These are phyloP conservation scores for Przewalskia tangutica DNA, from an alignment of 257 asterid genomes.

Conservation along the genomic window DNA sequence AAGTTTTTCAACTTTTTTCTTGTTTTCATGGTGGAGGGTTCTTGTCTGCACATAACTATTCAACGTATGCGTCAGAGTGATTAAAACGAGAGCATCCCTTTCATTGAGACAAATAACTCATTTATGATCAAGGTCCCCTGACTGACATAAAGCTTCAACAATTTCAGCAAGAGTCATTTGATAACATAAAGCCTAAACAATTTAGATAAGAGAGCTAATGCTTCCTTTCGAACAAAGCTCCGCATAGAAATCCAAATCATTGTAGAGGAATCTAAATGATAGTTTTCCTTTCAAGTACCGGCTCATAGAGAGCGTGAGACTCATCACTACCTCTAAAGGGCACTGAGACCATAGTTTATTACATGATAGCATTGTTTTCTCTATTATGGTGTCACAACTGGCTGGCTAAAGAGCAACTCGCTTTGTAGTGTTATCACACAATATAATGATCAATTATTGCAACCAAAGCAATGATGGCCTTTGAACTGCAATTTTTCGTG, in stretches of 20 bases:
- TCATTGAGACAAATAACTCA: not conserved
- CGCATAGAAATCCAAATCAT: not conserved
- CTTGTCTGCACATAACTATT: not conserved
- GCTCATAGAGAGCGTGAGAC: not conserved
- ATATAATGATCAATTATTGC: not conserved
- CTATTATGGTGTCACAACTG: not conserved
- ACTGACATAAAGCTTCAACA: not conserved
- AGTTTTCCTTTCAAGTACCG: not conserved
- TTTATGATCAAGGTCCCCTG: not conserved
- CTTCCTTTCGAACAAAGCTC: not conserved
- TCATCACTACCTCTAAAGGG: not conserved
- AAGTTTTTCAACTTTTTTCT: not conserved
- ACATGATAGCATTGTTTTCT: too few relatives aligned
- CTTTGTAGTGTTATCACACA: not conserved
- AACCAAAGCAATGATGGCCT: not conserved
- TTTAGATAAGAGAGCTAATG: too few relatives aligned
- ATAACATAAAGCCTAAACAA: too few relatives aligned
- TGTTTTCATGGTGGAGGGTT: not conserved
- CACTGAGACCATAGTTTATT: too few relatives aligned
- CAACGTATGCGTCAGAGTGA: not conserved
- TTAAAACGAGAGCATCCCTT: not conserved
- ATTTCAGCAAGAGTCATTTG: not conserved
- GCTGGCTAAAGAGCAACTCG: not conserved
- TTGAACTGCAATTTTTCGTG: not conserved
- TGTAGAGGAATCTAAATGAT: not conserved